Percentiles rank a stretch among this genome's conserved stretches.
phyloP scores from a whole-genome alignment of 2,329 filamentous ascomycete genomes.

The Neurospora sp. region DNA sequence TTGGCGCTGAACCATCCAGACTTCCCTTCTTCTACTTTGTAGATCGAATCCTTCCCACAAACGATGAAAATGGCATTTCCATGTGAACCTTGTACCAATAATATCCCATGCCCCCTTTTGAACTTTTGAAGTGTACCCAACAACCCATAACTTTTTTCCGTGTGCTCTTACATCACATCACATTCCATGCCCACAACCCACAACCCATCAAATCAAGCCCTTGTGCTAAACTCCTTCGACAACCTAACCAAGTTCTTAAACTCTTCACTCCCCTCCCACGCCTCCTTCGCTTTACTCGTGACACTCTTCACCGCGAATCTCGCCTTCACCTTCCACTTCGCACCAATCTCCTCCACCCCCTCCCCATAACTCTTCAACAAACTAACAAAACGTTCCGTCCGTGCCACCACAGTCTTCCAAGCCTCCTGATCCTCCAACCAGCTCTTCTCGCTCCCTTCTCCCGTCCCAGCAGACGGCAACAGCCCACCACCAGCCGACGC shows the following conservation, averaged over 20 bases:
- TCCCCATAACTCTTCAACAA: constrained; percentile 72
- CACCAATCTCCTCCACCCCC: constrained; percentile 56
- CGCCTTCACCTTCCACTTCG: constrained; percentile 86
- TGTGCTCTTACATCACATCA: background rate
- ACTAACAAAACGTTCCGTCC: constrained; percentile 73
- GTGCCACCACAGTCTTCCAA: constrained; percentile 64
- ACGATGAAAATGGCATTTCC: too few species aligned
- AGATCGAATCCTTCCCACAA: too few species aligned
- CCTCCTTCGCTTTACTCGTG: constrained; percentile 69
- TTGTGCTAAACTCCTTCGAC: too few species aligned
- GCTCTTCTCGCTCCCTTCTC: constrained; percentile 31
- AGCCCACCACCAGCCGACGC: constrained; percentile 28
- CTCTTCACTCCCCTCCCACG: constrained; percentile 67
- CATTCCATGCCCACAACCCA: too few species aligned
- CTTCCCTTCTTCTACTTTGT: too few species aligned
- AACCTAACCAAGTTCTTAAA: constrained; percentile 52
- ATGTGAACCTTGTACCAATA: too few species aligned
- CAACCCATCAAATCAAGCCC: too few species aligned
- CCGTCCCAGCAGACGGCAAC: constrained; percentile 30
- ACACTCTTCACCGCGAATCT: constrained; percentile 75
- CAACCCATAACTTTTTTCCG: background rate
- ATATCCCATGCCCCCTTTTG: too few species aligned
- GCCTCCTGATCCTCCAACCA: constrained; percentile 50
- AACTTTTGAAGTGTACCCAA: background rate
- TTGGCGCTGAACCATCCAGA: too few species aligned